Evolutionary conservation across 106 monocot species (phyloP).

Genomic region (Iris macrosiphon): DNA sequence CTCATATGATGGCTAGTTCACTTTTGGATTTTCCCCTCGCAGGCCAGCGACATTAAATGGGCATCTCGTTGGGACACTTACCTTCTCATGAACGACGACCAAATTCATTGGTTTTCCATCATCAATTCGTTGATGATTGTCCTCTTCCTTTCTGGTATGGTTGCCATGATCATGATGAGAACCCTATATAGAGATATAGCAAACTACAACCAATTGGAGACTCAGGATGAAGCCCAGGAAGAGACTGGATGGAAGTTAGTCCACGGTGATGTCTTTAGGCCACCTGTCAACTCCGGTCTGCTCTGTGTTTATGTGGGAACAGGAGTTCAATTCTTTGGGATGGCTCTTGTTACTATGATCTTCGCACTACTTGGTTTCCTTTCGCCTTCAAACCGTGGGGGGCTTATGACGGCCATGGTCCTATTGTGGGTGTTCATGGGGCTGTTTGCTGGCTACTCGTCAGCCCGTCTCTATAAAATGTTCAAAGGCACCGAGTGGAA

Average conservation of each 20-base stretch:
- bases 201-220: constrained; percentile 27
- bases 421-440: constrained; percentile 15
- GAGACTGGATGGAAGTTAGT: constrained; percentile 34
- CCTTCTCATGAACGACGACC: constrained; percentile 30
- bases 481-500: constrained; percentile 48
- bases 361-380: constrained; percentile 9
- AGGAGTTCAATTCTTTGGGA: constrained; percentile 16
- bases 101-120: constrained; percentile 36
- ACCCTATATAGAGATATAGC: constrained; percentile 29
- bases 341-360: constrained; percentile 12
- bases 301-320: constrained; percentile 28
- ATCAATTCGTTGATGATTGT: constrained; percentile 32
- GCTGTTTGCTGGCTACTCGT: constrained; percentile 14
- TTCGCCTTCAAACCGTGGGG: constrained; percentile 13
- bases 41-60: constrained; percentile 31
- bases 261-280: constrained; percentile 27
- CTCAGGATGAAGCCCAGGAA: constrained; percentile 33
- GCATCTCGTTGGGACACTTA: constrained; percentile 37
- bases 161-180: constrained; percentile 36
- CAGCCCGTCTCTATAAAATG: constrained; percentile 12
- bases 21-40: constrained; percentile 5
- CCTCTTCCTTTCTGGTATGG: constrained; percentile 30
- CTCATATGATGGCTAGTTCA: not conserved
- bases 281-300: constrained; percentile 20
- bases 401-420: constrained; percentile 15